Evolutionary conservation across 192 early-diverging fungal species (phyloP).

Genomic region (Phycomyces nitens): DNA sequence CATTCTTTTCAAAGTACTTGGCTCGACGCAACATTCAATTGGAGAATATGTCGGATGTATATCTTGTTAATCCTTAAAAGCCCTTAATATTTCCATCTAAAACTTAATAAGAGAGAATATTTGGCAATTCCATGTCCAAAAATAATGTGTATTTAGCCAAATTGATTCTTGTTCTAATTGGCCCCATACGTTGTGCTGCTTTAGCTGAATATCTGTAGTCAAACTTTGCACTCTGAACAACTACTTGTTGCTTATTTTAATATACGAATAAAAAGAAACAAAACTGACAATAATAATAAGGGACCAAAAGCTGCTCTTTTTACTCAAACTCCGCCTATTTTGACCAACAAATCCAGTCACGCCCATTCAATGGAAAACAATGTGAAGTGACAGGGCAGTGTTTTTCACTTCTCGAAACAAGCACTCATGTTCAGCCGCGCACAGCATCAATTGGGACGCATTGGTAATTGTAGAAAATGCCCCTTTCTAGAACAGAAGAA

Average conservation of each 20-base stretch:
- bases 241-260: too few relatives aligned
- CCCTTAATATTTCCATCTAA: too few relatives aligned
- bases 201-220: too few relatives aligned
- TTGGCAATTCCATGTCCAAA: too few relatives aligned
- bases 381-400: not conserved
- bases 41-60: slow-evolving; percentile 65
- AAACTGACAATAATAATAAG: too few relatives aligned
- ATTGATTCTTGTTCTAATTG: too few relatives aligned
- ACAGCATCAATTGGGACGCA: not conserved
- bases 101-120: too few relatives aligned
- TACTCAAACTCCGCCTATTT: not conserved
- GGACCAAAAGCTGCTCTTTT: not conserved
- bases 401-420: not conserved
- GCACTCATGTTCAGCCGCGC: not conserved
- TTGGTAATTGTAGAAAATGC: not conserved
- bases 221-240: too few relatives aligned
- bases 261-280: too few relatives aligned
- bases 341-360: slow-evolving; percentile 1
- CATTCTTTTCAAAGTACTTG: slow-evolving; percentile 57
- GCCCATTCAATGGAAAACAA: not conserved
- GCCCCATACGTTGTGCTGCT: too few relatives aligned
- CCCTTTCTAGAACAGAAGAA: not conserved
- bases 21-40: slow-evolving; percentile 46
- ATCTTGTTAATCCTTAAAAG: slow-evolving; percentile 43
- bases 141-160: too few relatives aligned